A percentile compares a stretch with the other conserved stretches of the same genome.
Evolutionary conservation across 345 rosid species (phyloP).

Genomic region (Syzygium grande): DNA sequence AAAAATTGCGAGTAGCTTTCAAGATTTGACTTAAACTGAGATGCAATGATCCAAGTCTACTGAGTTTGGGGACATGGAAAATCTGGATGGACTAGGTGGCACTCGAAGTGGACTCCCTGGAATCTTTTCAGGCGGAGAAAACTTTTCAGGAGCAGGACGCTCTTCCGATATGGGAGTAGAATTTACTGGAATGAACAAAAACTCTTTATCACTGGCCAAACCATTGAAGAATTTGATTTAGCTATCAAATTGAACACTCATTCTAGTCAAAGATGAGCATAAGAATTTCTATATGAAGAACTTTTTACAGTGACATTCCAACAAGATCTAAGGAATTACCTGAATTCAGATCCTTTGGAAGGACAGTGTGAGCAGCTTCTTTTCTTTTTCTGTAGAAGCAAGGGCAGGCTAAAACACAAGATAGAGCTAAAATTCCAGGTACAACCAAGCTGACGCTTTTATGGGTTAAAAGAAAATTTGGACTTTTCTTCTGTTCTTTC

Average conservation of each 20-base stretch:
- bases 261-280: background rate
- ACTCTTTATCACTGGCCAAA: background rate
- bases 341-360: constrained; percentile 49
- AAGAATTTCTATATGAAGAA: background rate
- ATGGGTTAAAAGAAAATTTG: background rate
- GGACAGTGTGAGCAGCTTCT: constrained; percentile 46
- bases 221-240: background rate
- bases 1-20: constrained; percentile 69
- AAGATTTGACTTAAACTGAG: constrained; percentile 45
- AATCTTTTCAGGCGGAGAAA: constrained; percentile 22
- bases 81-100: constrained; percentile 86
- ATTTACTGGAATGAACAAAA: constrained; percentile 35
- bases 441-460: constrained; percentile 34
- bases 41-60: constrained; percentile 55
- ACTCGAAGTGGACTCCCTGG: constrained; percentile 69
- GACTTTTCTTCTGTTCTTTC: background rate
- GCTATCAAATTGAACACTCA: background rate
- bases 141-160: constrained; percentile 44
- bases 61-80: constrained; percentile 68
- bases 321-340: constrained; percentile 30
- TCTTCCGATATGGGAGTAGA: constrained; percentile 41
- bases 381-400: constrained; percentile 52
- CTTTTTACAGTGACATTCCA: background rate
- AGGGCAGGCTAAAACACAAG: constrained; percentile 51
- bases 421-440: constrained; percentile 43